Conservation (phyloP, 208 protist genomes). For the Acanthamoeba culbertsoni region DNA sequence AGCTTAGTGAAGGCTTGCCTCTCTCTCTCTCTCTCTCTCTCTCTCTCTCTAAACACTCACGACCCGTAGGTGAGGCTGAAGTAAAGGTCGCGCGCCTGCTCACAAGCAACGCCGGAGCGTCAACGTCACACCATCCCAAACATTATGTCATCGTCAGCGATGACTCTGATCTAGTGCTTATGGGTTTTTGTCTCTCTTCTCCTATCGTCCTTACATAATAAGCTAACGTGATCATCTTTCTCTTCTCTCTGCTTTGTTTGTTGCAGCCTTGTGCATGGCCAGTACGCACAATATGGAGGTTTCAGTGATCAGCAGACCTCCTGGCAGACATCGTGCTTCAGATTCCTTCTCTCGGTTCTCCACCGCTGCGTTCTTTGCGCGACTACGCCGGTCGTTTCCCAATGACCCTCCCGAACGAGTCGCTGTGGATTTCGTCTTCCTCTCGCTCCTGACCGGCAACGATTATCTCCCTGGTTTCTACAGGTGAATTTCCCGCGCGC, state of each 20-base stretch:
- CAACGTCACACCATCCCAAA: background rate
- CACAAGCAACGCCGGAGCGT: background rate
- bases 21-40: background rate
- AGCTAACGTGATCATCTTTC: too few species aligned
- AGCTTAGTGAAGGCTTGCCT: too few species aligned
- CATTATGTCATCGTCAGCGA: slow-evolving; percentile 23
- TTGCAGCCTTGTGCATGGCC: slow-evolving; percentile 3
- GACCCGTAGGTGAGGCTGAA: background rate
- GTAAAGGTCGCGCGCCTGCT: slow-evolving; percentile 2
- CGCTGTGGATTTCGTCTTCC: slow-evolving; percentile 24
- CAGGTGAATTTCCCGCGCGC: background rate
- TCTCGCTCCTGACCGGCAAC: background rate
- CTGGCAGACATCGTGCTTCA: background rate
- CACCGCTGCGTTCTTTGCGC: background rate
- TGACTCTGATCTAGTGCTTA: background rate
- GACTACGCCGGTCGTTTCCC: background rate
- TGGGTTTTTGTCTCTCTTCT: background rate
- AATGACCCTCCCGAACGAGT: background rate
- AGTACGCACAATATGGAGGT: background rate
- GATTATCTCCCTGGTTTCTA: slow-evolving; percentile 14
- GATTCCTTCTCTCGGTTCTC: background rate
- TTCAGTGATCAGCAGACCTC: background rate
- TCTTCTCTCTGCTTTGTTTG: too few species aligned
- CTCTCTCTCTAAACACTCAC: background rate
- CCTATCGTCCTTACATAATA: background rate